These are phyloP conservation scores for Ophiocordyceps camponoti-leonardi DNA, from an alignment of 2,329 filamentous ascomycete species.

Conservation along the genomic window DNA sequence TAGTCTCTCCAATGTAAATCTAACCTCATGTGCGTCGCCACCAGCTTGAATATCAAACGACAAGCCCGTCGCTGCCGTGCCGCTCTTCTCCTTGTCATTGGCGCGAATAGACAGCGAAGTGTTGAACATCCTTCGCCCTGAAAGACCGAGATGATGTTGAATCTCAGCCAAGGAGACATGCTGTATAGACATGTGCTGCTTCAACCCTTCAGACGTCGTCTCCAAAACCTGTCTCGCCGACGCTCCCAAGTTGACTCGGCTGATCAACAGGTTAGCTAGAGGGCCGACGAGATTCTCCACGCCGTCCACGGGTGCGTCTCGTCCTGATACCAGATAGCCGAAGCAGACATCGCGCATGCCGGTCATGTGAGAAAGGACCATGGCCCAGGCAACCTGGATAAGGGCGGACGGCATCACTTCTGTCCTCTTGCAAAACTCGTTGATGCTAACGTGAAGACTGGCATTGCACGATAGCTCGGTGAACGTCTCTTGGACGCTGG, in stretches of 20 bases:
- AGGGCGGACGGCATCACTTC: constrained; percentile 30
- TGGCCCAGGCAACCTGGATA: constrained; percentile 33
- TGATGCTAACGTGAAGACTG: neutral
- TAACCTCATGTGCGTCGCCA: constrained; percentile 5
- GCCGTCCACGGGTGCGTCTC: constrained; percentile 29
- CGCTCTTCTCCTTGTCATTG: neutral
- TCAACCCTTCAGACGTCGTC: constrained; percentile 25
- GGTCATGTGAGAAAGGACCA: constrained; percentile 30
- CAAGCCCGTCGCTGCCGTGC: neutral
- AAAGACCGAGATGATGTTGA: constrained; percentile 15
- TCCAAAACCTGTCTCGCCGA: constrained; percentile 18
- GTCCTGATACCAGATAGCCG: constrained; percentile 34
- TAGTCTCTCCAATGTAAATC: neutral
- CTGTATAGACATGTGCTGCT: constrained; percentile 28
- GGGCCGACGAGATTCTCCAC: constrained; percentile 31
- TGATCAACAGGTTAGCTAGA: constrained; percentile 38
- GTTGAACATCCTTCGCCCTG: constrained; percentile 11
- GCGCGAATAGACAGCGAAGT: constrained; percentile 15
- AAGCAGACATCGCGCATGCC: constrained; percentile 30
- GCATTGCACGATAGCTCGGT: neutral
- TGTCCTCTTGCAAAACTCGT: constrained; percentile 17
- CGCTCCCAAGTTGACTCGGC: constrained; percentile 19
- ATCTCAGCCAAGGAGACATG: constrained; percentile 30
- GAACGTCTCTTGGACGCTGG: neutral
- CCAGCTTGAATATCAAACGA: constrained; percentile 2